These are phyloP conservation scores for Suillus occidentalis DNA, from an alignment of 768 basidiomycete species.

Conservation along the genomic window DNA sequence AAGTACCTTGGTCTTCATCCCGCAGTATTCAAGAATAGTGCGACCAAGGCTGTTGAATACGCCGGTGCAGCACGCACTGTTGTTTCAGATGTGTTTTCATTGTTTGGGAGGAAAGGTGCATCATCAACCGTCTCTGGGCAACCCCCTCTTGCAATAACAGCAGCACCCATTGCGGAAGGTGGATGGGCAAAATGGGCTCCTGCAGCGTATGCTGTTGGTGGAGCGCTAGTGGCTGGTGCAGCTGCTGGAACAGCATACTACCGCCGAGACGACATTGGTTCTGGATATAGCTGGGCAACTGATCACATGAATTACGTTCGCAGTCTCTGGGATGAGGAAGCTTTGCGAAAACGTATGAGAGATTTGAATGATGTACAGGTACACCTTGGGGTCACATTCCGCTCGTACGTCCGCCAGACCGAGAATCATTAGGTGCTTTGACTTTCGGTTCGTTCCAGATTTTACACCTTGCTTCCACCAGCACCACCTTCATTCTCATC, in stretches of 20 bases:
- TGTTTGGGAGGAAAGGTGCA: slow-evolving; percentile 49
- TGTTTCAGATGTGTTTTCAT: slow-evolving; percentile 59
- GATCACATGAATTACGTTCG: slow-evolving; percentile 92
- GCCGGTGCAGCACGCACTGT: slow-evolving; percentile 64
- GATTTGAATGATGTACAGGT: slow-evolving; percentile 60
- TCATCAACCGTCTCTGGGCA: slow-evolving; percentile 26
- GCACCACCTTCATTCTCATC: slow-evolving; percentile 54
- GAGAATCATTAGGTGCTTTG: background rate
- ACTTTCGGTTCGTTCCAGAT: slow-evolving; percentile 44
- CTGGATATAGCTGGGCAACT: slow-evolving; percentile 70
- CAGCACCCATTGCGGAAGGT: slow-evolving; percentile 27
- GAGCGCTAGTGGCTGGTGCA: slow-evolving; percentile 76
- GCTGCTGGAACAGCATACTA: slow-evolving; percentile 85
- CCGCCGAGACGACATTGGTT: slow-evolving; percentile 70
- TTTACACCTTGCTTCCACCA: slow-evolving; percentile 78
- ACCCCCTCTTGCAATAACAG: slow-evolving; percentile 31
- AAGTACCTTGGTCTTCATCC: slow-evolving; percentile 91
- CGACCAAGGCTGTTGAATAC: slow-evolving; percentile 72
- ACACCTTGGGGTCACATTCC: slow-evolving; percentile 65
- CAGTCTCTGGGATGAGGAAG: slow-evolving; percentile 77
- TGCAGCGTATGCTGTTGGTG: slow-evolving; percentile 68
- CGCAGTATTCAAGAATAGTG: slow-evolving; percentile 78
- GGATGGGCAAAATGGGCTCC: slow-evolving; percentile 69
- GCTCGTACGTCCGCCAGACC: slow-evolving; percentile 52
- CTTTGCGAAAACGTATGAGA: slow-evolving; percentile 60